A percentile compares a stretch with the other conserved stretches of the same genome.
phyloP scores from a whole-genome alignment of 305 asterid species.

The Rubia balearica region DNA sequence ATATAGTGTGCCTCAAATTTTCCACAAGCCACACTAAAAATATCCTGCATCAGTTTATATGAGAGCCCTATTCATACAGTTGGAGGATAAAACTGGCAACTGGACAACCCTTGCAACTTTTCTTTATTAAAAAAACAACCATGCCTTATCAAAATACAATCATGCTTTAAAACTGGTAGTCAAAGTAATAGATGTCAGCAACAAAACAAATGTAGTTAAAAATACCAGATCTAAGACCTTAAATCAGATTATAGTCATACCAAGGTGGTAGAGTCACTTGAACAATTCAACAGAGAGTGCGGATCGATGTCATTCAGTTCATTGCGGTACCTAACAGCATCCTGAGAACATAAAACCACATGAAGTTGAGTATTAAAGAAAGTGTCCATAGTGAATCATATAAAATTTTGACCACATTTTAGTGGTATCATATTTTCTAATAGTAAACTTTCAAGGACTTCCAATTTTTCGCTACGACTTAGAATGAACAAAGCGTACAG shows the following conservation, averaged over 20 bases:
- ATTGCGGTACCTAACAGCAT: constrained; percentile 59
- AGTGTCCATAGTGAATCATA: constrained; percentile 3
- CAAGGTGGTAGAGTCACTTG: constrained; percentile 81
- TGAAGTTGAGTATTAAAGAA: constrained; percentile 8
- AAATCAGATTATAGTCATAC: constrained; percentile 26
- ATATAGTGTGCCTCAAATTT: too few relatives aligned
- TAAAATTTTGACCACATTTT: neutral
- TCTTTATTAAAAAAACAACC: neutral
- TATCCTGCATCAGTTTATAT: neutral
- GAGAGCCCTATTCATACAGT: neutral
- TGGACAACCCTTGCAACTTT: too few relatives aligned
- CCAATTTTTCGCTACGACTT: neutral
- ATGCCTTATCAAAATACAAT: neutral
- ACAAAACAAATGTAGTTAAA: neutral
- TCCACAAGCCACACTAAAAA: neutral
- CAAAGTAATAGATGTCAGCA: neutral
- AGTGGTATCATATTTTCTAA: neutral
- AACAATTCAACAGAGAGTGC: constrained; percentile 58
- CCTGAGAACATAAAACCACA: constrained; percentile 32
- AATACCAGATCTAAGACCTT: neutral
- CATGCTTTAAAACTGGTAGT: neutral
- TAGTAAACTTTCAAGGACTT: neutral
- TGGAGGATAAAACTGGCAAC: neutral
- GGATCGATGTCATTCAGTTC: constrained; percentile 67
- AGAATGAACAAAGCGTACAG: neutral